Percentiles rank a stretch among this genome's conserved stretches.
Evolutionary conservation across 495 filamentous ascomycete genomes (phyloP).

Genomic region (Platismatia glauca): DNA sequence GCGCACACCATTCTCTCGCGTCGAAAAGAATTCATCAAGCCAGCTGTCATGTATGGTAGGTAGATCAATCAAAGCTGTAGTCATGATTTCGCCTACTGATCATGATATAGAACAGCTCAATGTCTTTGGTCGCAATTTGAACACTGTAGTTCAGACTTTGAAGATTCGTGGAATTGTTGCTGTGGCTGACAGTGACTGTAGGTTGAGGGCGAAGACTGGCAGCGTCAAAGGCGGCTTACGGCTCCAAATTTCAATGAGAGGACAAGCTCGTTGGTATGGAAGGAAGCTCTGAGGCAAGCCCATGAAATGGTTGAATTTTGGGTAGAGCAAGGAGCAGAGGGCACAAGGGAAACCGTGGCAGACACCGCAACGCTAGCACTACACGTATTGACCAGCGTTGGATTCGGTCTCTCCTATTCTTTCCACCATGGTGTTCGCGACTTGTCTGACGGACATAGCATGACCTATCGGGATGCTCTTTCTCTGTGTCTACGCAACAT

Average conservation of each 20-base stretch:
- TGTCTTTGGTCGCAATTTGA: constrained; percentile 33
- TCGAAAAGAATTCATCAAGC: constrained; percentile 37
- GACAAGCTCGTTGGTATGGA: constrained; percentile 33
- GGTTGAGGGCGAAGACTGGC: constrained; percentile 30
- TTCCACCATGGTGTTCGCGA: constrained; percentile 25
- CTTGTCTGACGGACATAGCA: constrained; percentile 18
- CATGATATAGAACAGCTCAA: constrained; percentile 24
- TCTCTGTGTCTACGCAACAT: constrained; percentile 27
- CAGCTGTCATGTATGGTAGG: constrained; percentile 30
- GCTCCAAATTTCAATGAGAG: constrained; percentile 35
- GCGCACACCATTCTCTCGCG: constrained; percentile 31
- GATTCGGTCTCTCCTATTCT: constrained; percentile 29
- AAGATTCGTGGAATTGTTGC: background rate
- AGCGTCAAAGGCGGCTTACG: constrained; percentile 34
- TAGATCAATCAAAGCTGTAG: background rate
- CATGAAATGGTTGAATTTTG: constrained; percentile 24
- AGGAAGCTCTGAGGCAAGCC: constrained; percentile 30
- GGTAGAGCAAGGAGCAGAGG: constrained; percentile 22
- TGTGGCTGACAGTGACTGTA: background rate
- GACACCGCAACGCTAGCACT: constrained; percentile 28
- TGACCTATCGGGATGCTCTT: constrained; percentile 33
- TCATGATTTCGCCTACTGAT: background rate
- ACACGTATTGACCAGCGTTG: constrained; percentile 35
- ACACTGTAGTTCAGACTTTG: constrained; percentile 21
- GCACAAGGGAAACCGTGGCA: constrained; percentile 20